A percentile compares a stretch with the other conserved stretches of the same genome.
phyloP scores from a whole-genome alignment of 208 protist species.

The Acanthamoeba triangularis region DNA sequence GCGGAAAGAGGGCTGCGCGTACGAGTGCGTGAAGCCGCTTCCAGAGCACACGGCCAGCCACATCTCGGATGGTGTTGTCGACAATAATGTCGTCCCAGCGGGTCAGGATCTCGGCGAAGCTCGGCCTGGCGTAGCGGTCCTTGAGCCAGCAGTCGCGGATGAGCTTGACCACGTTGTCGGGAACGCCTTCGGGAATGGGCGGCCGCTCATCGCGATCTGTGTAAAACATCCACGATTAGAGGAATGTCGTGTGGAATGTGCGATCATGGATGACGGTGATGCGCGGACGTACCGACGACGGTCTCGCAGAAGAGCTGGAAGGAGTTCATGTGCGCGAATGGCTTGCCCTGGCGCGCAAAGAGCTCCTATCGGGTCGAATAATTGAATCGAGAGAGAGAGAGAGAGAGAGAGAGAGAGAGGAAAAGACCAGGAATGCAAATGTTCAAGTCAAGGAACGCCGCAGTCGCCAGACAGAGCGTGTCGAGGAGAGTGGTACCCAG shows the following conservation, averaged over 20 bases:
- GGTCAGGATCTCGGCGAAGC: slow-evolving; percentile 30
- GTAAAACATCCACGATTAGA: background rate
- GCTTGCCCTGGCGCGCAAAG: slow-evolving; percentile 10
- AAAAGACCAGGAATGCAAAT: too few relatives aligned
- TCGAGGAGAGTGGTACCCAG: background rate
- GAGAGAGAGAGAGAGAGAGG: too few relatives aligned
- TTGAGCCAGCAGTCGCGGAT: slow-evolving; percentile 56
- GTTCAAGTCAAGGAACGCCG: too few relatives aligned
- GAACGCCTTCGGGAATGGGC: slow-evolving; percentile 10
- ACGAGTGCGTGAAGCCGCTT: background rate
- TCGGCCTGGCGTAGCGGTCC: slow-evolving; percentile 31
- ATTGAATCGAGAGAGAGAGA: too few relatives aligned
- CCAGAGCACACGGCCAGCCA: background rate
- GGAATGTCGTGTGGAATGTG: too few relatives aligned
- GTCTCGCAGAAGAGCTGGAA: slow-evolving; percentile 28
- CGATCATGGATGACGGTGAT: background rate
- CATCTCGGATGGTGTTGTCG: background rate
- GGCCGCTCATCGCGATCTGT: slow-evolving; percentile 13
- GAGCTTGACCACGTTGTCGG: background rate
- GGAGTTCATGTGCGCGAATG: background rate
- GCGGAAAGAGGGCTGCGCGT: background rate
- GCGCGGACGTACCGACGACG: background rate
- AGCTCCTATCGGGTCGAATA: background rate
- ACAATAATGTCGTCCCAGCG: background rate
- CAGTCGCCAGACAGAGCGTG: background rate